A percentile compares a stretch with the other conserved stretches of the same genome.
These are phyloP conservation scores for Pneumocystis sp. DNA, from an alignment of 1,139 yeast genomes.

Conservation along the genomic window DNA sequence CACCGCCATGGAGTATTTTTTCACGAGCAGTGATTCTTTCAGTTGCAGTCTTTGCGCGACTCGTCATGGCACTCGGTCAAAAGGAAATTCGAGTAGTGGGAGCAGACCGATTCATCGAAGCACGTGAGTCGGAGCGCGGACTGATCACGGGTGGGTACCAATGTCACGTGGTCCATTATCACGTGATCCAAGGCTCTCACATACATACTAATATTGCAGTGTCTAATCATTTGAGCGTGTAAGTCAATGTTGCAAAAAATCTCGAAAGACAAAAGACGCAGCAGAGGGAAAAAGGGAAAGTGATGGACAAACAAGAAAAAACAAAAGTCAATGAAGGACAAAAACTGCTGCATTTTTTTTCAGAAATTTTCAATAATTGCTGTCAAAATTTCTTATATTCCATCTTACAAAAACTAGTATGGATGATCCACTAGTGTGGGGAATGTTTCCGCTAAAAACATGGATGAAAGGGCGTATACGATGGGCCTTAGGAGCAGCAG, in stretches of 20 bases:
- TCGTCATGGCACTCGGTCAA: not conserved
- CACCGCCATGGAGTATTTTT: not conserved
- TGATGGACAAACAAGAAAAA: too few relatives aligned
- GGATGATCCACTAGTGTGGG: not conserved
- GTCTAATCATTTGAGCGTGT: not conserved
- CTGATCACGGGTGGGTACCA: not conserved
- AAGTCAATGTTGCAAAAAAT: not conserved
- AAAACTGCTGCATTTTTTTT: too few relatives aligned
- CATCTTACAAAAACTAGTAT: not conserved
- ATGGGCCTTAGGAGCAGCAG: not conserved
- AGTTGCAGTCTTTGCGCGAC: not conserved
- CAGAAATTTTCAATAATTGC: not conserved
- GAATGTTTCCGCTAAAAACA: not conserved
- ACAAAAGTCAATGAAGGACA: not conserved
- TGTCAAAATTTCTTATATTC: not conserved
- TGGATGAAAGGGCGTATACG: not conserved
- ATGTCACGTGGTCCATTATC: too few relatives aligned
- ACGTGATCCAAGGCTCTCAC: too few relatives aligned
- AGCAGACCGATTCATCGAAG: not conserved
- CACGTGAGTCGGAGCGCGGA: not conserved
- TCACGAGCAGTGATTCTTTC: not conserved
- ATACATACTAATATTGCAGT: not conserved
- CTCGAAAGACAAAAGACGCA: too few relatives aligned
- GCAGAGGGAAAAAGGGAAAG: too few relatives aligned
- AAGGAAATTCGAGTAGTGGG: not conserved